Base-by-base conservation (phyloP, 1,284 basidiomycete genomes). In the Puccinia novopanici region DNA sequence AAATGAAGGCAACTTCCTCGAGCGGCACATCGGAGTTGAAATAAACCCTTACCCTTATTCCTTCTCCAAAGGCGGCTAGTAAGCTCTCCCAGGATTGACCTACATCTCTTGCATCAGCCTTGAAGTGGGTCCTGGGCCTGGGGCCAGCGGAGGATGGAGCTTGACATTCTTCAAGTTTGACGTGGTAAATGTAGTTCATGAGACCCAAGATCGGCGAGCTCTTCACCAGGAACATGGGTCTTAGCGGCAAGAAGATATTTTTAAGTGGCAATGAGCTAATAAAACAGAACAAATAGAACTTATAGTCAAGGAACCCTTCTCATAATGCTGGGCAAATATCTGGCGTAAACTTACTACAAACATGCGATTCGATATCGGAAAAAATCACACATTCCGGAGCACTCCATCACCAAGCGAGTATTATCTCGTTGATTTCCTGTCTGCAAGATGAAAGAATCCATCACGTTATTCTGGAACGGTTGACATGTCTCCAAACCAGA, bases 31-130 rank as follows among this genome's bases (percentile, higher is more conserved):
- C 19, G 22, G 30, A 45, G 42, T 45, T 45, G 42, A 52, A 17
- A 52, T 12, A 67, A 24, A 76, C 57, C 34, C 70, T 72, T 27
- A 80, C 77, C 59, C 48, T 59, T 34, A 80, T 72, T 3, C 77
- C 77, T 13, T 80, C 77, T 50, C 77, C 70, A 73, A 80, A 80
- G 50, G 77, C 67, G 68, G 48, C 68, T 70, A 80, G 52, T 22
- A 80, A 40, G n/a, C 30, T 50, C 57, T 80, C 77, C 77, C 77
- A 80, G 37, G 22, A 54, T 73, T 73, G 71, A 17, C 48, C 52
- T 19, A 54, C 59, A 30, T 54, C 12, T 42, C 15, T 45, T 22
- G 27, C 10, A 15, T 75, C 30, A 34, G 52, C 42, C 57, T 50
- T 61, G 15, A 63, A 42, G 5, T 27, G n/a, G 15, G 42, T n/a